Percentiles rank a stretch among this genome's conserved stretches.
phyloP scores from a whole-genome alignment of 2,329 filamentous ascomycete species.

The Fusarium tanahbumbuense region DNA sequence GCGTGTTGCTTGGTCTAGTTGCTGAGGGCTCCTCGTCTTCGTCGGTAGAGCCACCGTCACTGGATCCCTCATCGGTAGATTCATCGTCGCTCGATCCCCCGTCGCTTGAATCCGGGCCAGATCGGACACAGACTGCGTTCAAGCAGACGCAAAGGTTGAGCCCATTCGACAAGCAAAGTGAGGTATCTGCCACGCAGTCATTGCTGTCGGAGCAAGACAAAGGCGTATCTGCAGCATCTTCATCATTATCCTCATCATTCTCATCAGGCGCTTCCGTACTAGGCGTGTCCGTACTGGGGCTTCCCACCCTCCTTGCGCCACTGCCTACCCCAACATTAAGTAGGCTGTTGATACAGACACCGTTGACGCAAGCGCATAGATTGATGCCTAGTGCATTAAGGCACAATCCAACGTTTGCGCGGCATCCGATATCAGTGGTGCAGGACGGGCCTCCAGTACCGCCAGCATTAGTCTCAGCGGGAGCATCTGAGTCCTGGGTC shows the following conservation, averaged over 20 bases:
- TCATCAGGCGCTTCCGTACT: neutral
- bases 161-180: neutral
- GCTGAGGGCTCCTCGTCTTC: neutral
- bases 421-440: neutral
- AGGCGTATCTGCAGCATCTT: neutral
- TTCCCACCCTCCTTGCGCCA: neutral
- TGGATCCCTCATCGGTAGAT: neutral
- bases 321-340: neutral
- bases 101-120: too few species aligned
- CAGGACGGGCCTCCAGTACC: neutral
- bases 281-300: neutral
- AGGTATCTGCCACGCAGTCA: slow-evolving; percentile 3
- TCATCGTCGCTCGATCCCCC: too few species aligned
- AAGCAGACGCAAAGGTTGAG: too few species aligned
- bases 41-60: neutral
- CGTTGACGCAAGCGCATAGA: neutral
- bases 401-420: neutral
- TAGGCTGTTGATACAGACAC: neutral
- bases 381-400: neutral
- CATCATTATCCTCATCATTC: neutral
- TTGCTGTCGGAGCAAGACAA: neutral
- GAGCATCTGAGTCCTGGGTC: too few species aligned
- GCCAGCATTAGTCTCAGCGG: too few species aligned
- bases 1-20: neutral
- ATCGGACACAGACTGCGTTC: too few species aligned